Evolutionary conservation across 2,329 filamentous ascomycete genomes (phyloP), one percentile per base, ranked within the genome.

Genomic region (Neurospora crassa): DNA sequence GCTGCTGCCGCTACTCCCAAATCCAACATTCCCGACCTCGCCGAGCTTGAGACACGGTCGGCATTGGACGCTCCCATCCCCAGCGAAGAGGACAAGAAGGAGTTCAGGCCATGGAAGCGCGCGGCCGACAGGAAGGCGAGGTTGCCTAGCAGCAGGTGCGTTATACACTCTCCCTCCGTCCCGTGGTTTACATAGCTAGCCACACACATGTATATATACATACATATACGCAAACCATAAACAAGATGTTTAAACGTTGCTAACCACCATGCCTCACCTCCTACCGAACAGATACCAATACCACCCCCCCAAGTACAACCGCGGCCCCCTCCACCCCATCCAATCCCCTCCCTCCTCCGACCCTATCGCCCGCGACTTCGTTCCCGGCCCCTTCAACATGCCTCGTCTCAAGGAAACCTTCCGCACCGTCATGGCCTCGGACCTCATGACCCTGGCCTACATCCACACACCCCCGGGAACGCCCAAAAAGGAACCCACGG

Each of bases 241-340:
- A 18, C 41, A 42, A 18, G 5, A 5, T 18, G 6, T 3, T 3
- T 29, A 29, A 29, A 29, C 29, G 29, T 42, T 18, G 42, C 73
- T 73, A 63, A 76, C 68, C 67, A 14, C 45, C 29, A 7, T 69
- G 18, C 3, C 18, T 45, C 2, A n/a, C 41, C 59, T 67, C 45
- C 69, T 75, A 70, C 76, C 11, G 40, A 40, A 42, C 73, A 97
- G 95, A 86, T 99, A 98, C 84, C 92, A 97, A 82, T 98, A 92
- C 82, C 93, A 94, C 75, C 91, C 95, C 69, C 96, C 96, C 74
- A 96, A 95, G 83, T 99, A 94, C 87, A 90, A 97, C 81, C 92
- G 95, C 78, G 96, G 96, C 71, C 94, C 94, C 74, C 86, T 98
- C 34, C 94, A 98, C 80, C 96, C 96, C 69, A 90, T 97, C 78